phyloP scores from a whole-genome alignment of 2,329 filamentous ascomycete genomes.

The Anthostomella pinea region DNA sequence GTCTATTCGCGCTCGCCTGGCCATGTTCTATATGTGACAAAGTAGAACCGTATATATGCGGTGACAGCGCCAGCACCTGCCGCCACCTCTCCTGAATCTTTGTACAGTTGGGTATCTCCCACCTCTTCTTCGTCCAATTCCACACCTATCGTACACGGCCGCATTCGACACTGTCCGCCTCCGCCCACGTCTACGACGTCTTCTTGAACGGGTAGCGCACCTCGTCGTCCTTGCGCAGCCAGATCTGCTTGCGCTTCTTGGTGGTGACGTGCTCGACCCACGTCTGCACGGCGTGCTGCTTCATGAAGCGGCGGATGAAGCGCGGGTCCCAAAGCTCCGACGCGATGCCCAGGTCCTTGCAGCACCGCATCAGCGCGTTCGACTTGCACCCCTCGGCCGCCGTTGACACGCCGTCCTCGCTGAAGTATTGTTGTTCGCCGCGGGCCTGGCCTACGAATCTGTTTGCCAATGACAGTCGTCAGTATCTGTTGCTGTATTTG shows the following conservation, averaged over 20 bases:
- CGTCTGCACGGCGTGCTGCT: constrained; percentile 69
- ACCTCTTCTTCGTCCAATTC: neutral
- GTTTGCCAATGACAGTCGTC: constrained; percentile 6
- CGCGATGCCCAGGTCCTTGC: constrained; percentile 93
- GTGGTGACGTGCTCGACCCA: constrained; percentile 86
- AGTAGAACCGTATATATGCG: no score
- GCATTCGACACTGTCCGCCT: neutral
- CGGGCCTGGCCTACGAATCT: constrained; percentile 90
- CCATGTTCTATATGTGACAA: no score
- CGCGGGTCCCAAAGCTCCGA: constrained; percentile 95
- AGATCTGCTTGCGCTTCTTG: constrained; percentile 89
- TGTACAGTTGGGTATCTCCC: constrained; percentile 1
- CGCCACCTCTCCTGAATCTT: neutral
- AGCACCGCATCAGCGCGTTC: constrained; percentile 96
- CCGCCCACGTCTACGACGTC: constrained; percentile 7
- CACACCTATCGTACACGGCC: neutral
- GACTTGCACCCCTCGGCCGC: constrained; percentile 97
- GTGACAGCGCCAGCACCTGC: no score
- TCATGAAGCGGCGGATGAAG: constrained; percentile 82
- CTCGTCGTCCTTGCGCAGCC: constrained; percentile 78
- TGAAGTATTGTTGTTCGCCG: constrained; percentile 93
- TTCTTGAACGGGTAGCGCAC: constrained; percentile 61
- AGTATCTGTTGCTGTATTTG: no score
- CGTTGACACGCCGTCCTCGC: constrained; percentile 83
- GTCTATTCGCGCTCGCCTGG: no score